Conservation (phyloP, 352 stramenopile species). For the Stramenopiles sp. region DNA sequence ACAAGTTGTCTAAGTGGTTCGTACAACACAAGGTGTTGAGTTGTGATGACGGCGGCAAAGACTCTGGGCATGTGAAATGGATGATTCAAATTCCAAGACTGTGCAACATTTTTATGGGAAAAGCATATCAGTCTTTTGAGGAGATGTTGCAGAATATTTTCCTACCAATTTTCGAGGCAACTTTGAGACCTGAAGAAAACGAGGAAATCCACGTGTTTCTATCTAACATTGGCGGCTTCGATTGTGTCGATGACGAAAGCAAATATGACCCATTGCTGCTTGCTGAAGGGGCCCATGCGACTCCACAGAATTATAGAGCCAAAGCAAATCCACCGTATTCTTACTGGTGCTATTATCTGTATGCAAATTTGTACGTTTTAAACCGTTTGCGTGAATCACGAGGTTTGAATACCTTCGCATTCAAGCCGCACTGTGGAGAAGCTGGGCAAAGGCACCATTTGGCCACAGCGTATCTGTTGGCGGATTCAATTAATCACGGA, state of each 20-base stretch:
- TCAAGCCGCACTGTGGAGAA: slow-evolving; percentile 93
- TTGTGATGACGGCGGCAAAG: neutral
- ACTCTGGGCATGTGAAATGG: slow-evolving; percentile 76
- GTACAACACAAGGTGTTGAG: slow-evolving; percentile 66
- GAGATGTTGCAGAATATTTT: slow-evolving; percentile 98
- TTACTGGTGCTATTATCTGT: slow-evolving; percentile 90
- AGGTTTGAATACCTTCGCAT: slow-evolving; percentile 45
- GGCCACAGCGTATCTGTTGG: slow-evolving; percentile 56
- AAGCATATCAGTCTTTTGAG: slow-evolving; percentile 57
- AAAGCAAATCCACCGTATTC: slow-evolving; percentile 72
- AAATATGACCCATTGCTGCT: slow-evolving; percentile 45
- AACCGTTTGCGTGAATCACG: slow-evolving; percentile 38
- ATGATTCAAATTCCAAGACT: slow-evolving; percentile 89
- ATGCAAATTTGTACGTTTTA: slow-evolving; percentile 83
- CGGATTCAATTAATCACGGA: slow-evolving; percentile 89
- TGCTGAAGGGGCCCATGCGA: neutral
- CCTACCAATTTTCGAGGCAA: slow-evolving; percentile 87
- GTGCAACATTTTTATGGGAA: slow-evolving; percentile 80
- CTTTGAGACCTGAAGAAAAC: slow-evolving; percentile 74
- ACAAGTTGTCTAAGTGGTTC: slow-evolving; percentile 87
- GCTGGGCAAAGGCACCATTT: slow-evolving; percentile 91
- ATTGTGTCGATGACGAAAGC: slow-evolving; percentile 95
- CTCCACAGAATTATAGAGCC: neutral
- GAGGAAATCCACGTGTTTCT: slow-evolving; percentile 68
- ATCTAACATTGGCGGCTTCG: slow-evolving; percentile 79